Conservation (phyloP, 2,329 filamentous ascomycete genomes). For the Cladosporium sp. region DNA sequence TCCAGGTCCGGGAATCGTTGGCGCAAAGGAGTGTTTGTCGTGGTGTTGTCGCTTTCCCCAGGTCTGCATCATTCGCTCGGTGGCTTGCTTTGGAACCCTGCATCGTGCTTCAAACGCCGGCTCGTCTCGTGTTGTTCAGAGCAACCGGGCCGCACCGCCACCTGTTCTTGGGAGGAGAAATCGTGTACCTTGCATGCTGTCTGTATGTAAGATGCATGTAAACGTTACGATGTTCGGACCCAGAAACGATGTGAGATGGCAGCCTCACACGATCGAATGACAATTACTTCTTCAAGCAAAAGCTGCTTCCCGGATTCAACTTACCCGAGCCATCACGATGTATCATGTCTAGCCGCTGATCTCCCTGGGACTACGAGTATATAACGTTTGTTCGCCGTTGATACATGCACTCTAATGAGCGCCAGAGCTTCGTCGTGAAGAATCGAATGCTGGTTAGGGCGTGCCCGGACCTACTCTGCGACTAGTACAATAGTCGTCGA, state of each 20-base stretch:
- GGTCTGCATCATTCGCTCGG: conserved; percentile 1
- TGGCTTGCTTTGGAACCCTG: neutral
- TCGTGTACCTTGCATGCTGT: neutral
- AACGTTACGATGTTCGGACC: neutral
- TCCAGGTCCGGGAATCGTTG: neutral
- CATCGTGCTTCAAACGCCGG: conserved; percentile 11
- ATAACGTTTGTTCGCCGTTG: neutral
- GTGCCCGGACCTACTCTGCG: neutral
- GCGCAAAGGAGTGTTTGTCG: conserved; percentile 6
- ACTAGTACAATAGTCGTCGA: neutral
- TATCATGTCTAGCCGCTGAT: neutral
- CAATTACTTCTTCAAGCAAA: neutral
- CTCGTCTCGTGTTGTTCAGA: neutral
- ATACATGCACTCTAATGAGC: neutral
- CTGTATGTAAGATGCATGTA: neutral
- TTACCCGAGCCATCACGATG: neutral
- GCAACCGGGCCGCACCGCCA: neutral
- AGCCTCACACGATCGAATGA: neutral
- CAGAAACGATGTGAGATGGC: neutral
- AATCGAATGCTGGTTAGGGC: neutral
- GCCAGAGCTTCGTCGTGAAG: neutral
- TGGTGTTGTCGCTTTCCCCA: conserved; percentile 13
- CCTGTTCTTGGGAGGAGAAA: neutral
- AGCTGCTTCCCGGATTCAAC: neutral
- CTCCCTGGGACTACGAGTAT: neutral